Base-by-base conservation (phyloP, 192 early-diverging fungal species). In the Irineochytrium annulatum region DNA sequence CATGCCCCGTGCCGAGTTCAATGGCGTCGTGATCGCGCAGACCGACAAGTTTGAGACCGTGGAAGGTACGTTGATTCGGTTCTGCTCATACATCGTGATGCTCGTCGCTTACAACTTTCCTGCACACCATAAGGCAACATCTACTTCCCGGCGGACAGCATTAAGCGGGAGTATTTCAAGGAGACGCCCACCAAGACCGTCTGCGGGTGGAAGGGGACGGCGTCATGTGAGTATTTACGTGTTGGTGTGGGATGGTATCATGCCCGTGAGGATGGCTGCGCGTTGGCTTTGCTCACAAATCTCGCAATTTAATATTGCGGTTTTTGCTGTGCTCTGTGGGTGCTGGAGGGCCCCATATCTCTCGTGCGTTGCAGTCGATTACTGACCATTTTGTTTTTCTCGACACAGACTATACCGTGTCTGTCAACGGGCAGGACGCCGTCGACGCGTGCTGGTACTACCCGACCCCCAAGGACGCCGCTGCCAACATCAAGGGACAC, bases 381-480 rank as follows among this genome's bases (percentile, higher is more conserved):
- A 41, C n/a, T 13, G 8, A 13, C 37, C n/a, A 8, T 41, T 41
- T n/a, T 41, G 37, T 41, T 41, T 41, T 41, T 49, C 26, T 49
- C 22, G 13, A 6, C 8, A 22, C 24, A 49, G 46, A 80, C 67
- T 74, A 69, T 62, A 74, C 66, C 31, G 24, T 72, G 3, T 32
- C 19, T 31, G 78, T 76, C 22, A 68, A 80, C 49, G 78, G 78
- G 35, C 66, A 70, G 49, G 62, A 71, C n/a, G 76, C 76, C 63
- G 14, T 8, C 20, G 68, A 80, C 39, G 74, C 74, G 35, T 74
- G 69, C 3, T 80, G 78, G 78, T 73, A 58, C 66, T 80, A 80
- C 55, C 55, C 70, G 2, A 43, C 55, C 2, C 78, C 78, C 31
- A 76, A 76, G 55, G 45, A 60, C n/a, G 78, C 74, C 17, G 78